A percentile compares a stretch with the other conserved stretches of the same genome.
These are phyloP conservation scores for Tympanopsis confertula DNA, from an alignment of 2,329 filamentous ascomycete genomes.

Conservation along the genomic window DNA sequence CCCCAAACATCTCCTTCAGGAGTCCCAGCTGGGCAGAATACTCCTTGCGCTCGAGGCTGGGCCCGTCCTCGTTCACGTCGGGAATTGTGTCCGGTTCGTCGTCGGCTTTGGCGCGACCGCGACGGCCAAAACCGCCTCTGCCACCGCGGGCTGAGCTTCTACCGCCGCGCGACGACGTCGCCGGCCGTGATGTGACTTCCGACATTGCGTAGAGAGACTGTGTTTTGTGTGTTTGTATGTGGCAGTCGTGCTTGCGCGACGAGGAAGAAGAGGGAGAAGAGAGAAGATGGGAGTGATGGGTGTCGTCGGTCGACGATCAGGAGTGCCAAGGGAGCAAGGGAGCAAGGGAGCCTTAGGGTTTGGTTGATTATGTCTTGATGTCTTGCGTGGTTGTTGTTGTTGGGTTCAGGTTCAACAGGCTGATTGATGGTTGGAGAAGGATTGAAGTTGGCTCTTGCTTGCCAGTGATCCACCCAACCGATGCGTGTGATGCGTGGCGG, in stretches of 20 bases:
- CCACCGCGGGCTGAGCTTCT: constrained; percentile 83
- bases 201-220: constrained; percentile 60
- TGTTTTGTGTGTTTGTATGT: constrained; percentile 17
- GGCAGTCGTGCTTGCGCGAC: constrained; percentile 13
- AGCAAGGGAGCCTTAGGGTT: no score
- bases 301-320: no score
- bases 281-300: not conserved
- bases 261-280: constrained; percentile 16
- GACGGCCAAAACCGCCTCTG: constrained; percentile 60
- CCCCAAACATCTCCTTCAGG: no score
- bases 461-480: no score
- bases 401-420: no score
- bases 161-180: constrained; percentile 66
- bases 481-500: no score
- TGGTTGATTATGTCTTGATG: no score
- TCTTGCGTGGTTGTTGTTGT: no score
- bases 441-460: no score
- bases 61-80: constrained; percentile 75
- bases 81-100: constrained; percentile 45
- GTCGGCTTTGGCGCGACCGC: constrained; percentile 55
- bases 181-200: constrained; percentile 78
- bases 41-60: constrained; percentile 83
- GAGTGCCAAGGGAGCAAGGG: no score
- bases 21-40: no score
- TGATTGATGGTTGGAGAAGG: no score